Evolutionary conservation across 495 filamentous ascomycete species (phyloP), one percentile per base, ranked within the genome.

Genomic region (Lindgomyces ingoldianus): DNA sequence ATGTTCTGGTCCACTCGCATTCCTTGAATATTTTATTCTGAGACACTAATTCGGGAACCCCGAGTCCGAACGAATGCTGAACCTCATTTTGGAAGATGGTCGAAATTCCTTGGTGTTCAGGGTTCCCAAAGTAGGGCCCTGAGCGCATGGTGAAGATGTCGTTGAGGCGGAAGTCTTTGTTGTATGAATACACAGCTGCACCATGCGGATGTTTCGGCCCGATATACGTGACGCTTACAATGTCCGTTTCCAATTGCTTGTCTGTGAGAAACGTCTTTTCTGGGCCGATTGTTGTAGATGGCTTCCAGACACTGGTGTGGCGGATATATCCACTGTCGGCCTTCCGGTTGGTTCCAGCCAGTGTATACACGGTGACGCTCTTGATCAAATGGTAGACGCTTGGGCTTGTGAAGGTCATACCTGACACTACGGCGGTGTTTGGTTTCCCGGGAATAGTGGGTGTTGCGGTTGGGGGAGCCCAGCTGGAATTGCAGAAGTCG

Each of bases 371-470:
- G 18, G 56, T 49, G 42, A 49, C 56, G 44, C 56, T 49, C 42
- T 59, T 59, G 42, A 59, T 26, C 21, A 59, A 30, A 36, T 59
- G 56, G 56, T 59, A 59, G 56, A 59, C 25, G 56, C 42, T 48
- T 30, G 56, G 56, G 56, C 56, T 59, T 26, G 56, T 59, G 21
- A 59, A 19, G 42, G 56, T 59, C 42, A 59, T 16, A 36, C 56
- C 56, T 48, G 56, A 59, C 16, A 59, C 45, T 21, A 59, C 56
- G 42, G 56, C 56, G 24, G 56, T 59, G 56, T 59, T 59, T 47
- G 56, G 56, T 18, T 59, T 48, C 8, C 42, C 42, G 22, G 56
- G 56, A 26, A 48, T 59, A 49, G 56, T 59, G 56, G 42, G 56
- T 47, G 56, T 59, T 30, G 42, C 56, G 42, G 25, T 49, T 47